Evolutionary conservation across 2,329 filamentous ascomycete species (phyloP), one percentile per base, ranked within the genome.

Genomic region (Thielaviopsis populi): DNA sequence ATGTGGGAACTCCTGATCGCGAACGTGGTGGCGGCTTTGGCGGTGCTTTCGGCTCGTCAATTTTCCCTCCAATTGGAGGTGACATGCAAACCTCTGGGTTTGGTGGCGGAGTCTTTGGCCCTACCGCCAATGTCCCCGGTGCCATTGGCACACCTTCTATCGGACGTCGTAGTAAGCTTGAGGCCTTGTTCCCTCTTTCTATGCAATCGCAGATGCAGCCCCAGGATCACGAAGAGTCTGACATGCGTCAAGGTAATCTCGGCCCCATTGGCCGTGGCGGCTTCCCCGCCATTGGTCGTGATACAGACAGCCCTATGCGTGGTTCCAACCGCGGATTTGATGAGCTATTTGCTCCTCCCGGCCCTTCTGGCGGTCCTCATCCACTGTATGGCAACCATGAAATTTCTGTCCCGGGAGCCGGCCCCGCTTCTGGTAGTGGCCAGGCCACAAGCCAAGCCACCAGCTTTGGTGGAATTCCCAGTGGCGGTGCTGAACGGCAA

Each of bases 191-290:
- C 71, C 91, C 92, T 8, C 77, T 85, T 1, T 86, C 87, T 3
- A 91, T 95, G 88, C 91, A 96, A 74, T 88, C 91, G 42, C 89
- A 95, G 73, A 91, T 95, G 87, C 88, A 91, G 66, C 75, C 76
- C 2, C 80, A 85, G 37, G 87, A 92, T 13, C 86, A 87, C 53
- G 82, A 85, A 3, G 84, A 87, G 65, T 79, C 81, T 4, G 83
- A 87, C 67, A 74, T 84, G 64, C 81, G 84, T 62, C 82, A 85
- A 66, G 83, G 83, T 67, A 82, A 83, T 2, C 79, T 88, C 7
- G 85, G 84, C 43, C 83, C 83, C 15, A 88, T 89, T 68, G 86
- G 84, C 30, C 82, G 86, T 50, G 79, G 77, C 67, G 76, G 80
- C 27, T 81, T 87, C 69, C 78, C 76, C 6, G 73, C 78, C 1